Evolutionary conservation across 2,329 filamentous ascomycete species (phyloP).

Genomic region (Capronia coronata): DNA sequence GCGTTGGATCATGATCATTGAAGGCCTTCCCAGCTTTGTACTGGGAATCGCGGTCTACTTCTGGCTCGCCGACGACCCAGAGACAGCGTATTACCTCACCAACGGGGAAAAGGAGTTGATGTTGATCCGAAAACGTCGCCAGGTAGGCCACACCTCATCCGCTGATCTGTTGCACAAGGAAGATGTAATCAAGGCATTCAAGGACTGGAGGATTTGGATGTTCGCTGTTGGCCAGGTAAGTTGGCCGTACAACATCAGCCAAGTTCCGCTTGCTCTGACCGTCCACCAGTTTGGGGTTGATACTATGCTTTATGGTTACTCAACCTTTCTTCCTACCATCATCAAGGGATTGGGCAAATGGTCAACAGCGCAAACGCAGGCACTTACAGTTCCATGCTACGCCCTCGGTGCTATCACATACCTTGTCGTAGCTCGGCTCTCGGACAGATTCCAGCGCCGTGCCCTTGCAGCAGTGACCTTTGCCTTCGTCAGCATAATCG

Average conservation of each 20-base stretch:
- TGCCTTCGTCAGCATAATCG: conserved; percentile 56
- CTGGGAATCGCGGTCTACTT: conserved; percentile 41
- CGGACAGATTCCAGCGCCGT: conserved; percentile 60
- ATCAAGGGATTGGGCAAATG: conserved; percentile 63
- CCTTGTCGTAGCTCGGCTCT: conserved; percentile 58
- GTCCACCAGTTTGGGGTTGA: conserved; percentile 58
- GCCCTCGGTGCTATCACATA: conserved; percentile 64
- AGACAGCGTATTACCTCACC: conserved; percentile 40
- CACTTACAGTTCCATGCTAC: conserved; percentile 74
- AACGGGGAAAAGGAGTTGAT: conserved; percentile 51
- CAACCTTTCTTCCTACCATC: conserved; percentile 72
- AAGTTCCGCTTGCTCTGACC: neutral
- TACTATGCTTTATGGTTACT: conserved; percentile 72
- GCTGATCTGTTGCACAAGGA: conserved; percentile 51
- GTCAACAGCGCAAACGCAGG: conserved; percentile 60
- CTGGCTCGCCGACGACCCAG: conserved; percentile 43
- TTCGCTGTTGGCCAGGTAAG: conserved; percentile 53
- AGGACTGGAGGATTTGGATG: conserved; percentile 69
- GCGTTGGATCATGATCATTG: conserved; percentile 51
- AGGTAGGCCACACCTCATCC: conserved; percentile 45
- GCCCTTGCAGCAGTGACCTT: conserved; percentile 60
- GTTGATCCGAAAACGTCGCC: conserved; percentile 42
- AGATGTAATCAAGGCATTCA: conserved; percentile 61
- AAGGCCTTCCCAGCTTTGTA: conserved; percentile 43
- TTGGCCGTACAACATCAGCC: neutral